These are phyloP conservation scores for Diacronema lutheri DNA, from an alignment of 78 protist genomes.

Conservation along the genomic window DNA sequence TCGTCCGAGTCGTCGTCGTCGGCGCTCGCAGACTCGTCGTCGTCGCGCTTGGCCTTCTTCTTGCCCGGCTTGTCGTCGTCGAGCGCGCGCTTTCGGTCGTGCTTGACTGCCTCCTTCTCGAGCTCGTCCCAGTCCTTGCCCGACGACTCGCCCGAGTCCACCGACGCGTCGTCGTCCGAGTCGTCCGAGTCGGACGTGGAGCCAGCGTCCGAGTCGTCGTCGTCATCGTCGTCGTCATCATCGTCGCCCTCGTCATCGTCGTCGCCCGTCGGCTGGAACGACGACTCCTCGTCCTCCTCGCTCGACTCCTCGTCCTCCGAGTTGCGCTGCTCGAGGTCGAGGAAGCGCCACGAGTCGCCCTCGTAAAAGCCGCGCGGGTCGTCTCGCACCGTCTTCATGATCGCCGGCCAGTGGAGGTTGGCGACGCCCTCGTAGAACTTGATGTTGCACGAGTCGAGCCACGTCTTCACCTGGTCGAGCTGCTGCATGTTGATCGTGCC, in stretches of 20 bases:
- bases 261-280: not conserved
- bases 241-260: not conserved
- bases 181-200: constrained; percentile 30
- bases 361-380: constrained; percentile 64
- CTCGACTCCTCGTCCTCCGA: constrained; percentile 3
- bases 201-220: constrained; percentile 28
- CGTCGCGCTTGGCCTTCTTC: no score
- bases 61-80: no score
- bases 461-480: constrained; percentile 73
- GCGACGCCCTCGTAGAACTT: constrained; percentile 68
- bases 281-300: constrained; percentile 7
- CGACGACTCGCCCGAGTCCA: constrained; percentile 16
- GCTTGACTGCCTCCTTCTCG: constrained; percentile 38
- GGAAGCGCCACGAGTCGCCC: constrained; percentile 82
- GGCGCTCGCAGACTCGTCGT: no score
- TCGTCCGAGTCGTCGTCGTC: no score
- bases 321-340: constrained; percentile 39
- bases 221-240: constrained; percentile 21
- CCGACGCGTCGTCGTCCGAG: constrained; percentile 59
- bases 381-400: constrained; percentile 65
- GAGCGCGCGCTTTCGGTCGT: not conserved
- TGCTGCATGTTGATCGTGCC: constrained; percentile 55
- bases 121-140: constrained; percentile 58
- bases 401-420: constrained; percentile 68
- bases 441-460: constrained; percentile 81